These are phyloP conservation scores for Scheffersomyces segobiensis DNA, from an alignment of 1,139 yeast species.

Conservation along the genomic window DNA sequence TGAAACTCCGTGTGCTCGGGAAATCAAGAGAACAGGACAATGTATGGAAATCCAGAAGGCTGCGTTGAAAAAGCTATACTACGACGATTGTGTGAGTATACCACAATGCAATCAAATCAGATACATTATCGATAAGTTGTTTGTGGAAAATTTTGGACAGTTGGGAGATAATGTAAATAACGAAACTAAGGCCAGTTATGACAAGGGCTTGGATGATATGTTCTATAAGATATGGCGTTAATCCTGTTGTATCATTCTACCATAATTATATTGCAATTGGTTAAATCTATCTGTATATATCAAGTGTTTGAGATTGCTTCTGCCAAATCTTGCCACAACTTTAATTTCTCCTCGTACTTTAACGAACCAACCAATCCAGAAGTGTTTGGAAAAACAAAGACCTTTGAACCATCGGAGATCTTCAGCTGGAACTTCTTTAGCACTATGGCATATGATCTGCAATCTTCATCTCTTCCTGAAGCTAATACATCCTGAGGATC, in stretches of 20 bases:
- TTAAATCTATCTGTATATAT: not conserved
- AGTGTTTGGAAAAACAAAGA: conserved; percentile 71
- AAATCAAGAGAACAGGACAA: conserved; percentile 24
- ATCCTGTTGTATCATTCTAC: not conserved
- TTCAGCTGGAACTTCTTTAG: conserved; percentile 16
- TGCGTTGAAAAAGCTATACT: conserved; percentile 37
- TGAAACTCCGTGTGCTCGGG: conserved; percentile 30
- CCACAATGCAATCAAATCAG: conserved; percentile 44
- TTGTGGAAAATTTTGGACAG: conserved; percentile 41
- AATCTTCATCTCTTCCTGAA: conserved; percentile 7
- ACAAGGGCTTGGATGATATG: conserved; percentile 32
- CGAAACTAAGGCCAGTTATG: conserved; percentile 24
- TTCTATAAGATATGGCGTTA: conserved; percentile 40
- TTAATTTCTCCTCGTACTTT: conserved; percentile 44
- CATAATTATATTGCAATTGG: not conserved
- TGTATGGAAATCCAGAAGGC: conserved; percentile 38
- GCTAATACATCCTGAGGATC: not conserved
- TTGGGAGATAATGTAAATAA: conserved; percentile 36
- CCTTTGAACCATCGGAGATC: conserved; percentile 15
- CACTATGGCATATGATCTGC: conserved; percentile 15
- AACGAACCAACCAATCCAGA: conserved; percentile 70
- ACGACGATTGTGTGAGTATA: conserved; percentile 39
- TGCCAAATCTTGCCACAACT: conserved; percentile 47
- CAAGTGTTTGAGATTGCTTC: conserved; percentile 8
- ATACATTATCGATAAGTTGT: conserved; percentile 36